Conservation (phyloP, 768 basidiomycete species). For the Vararia minispora region DNA sequence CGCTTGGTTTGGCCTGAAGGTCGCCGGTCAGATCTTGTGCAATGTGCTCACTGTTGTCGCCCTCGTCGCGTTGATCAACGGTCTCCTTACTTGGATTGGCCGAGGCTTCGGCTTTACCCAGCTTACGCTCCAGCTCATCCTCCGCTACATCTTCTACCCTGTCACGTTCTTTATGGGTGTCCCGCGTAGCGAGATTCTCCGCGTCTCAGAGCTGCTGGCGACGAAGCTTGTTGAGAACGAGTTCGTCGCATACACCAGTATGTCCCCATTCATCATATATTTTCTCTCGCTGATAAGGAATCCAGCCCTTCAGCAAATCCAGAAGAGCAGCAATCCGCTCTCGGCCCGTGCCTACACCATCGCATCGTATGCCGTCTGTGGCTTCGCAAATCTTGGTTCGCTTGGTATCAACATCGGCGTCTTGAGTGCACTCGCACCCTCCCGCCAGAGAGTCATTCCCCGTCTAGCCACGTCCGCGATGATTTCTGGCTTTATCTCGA, state of each 20-base stretch:
- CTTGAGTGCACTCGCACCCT: slow-evolving; percentile 56
- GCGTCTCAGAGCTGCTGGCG: slow-evolving; percentile 70
- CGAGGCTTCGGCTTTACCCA: slow-evolving; percentile 73
- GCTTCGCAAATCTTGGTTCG: slow-evolving; percentile 82
- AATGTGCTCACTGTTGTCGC: slow-evolving; percentile 82
- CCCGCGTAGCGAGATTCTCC: slow-evolving; percentile 70
- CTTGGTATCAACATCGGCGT: slow-evolving; percentile 83
- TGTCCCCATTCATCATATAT: slow-evolving; percentile 6
- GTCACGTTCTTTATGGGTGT: slow-evolving; percentile 72
- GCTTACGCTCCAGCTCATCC: slow-evolving; percentile 73
- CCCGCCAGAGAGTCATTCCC: slow-evolving; percentile 61
- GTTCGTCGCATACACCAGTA: slow-evolving; percentile 60
- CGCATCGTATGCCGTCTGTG: slow-evolving; percentile 80
- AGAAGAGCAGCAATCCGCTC: slow-evolving; percentile 37
- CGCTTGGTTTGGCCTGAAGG: slow-evolving; percentile 73
- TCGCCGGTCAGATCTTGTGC: slow-evolving; percentile 82
- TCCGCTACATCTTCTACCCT: slow-evolving; percentile 86
- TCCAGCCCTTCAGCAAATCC: slow-evolving; percentile 34
- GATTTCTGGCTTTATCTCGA: slow-evolving; percentile 61
- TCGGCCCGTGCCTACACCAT: slow-evolving; percentile 71
- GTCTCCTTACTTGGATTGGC: slow-evolving; percentile 82
- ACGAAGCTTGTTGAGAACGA: slow-evolving; percentile 85
- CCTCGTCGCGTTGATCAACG: slow-evolving; percentile 74
- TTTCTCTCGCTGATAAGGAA: not conserved
- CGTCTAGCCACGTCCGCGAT: slow-evolving; percentile 57